Evolutionary conservation across 148 eudicot genomes (phyloP).

Genomic region (Pouteria glomerata): DNA sequence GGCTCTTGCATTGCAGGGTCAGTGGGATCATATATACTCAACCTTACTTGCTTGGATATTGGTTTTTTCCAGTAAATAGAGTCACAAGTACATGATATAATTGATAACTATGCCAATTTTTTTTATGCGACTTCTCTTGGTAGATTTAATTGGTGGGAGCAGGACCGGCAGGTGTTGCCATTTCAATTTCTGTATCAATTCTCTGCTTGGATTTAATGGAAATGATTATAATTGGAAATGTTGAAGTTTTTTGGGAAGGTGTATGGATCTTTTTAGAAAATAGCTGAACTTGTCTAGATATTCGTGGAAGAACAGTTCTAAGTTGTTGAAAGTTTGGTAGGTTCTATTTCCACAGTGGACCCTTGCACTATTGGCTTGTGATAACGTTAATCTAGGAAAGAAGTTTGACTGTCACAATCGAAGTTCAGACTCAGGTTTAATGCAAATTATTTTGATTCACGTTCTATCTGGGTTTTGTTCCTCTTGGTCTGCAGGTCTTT

Average conservation of each 20-base stretch:
- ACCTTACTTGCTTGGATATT: no score
- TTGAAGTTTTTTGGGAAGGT: background rate
- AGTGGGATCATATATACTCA: no score
- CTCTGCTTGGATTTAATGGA: background rate
- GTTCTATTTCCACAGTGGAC: background rate
- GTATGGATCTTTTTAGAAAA: background rate
- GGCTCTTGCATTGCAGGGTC: no score
- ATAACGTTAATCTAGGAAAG: background rate
- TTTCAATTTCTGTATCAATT: background rate
- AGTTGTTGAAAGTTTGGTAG: no score
- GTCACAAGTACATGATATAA: background rate
- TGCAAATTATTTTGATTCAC: conserved; percentile 1
- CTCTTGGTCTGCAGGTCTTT: conserved; percentile 61
- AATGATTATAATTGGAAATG: background rate
- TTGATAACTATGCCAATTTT: background rate
- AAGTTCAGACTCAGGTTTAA: background rate
- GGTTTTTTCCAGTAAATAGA: no score
- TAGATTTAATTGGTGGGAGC: background rate
- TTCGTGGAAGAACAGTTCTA: background rate
- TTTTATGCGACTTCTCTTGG: background rate
- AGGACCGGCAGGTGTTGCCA: background rate
- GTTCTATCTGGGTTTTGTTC: background rate
- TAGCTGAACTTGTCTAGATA: background rate
- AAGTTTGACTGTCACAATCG: background rate
- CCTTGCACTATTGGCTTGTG: background rate